These are phyloP conservation scores for Pseudogymnoascus sp. DNA, from an alignment of 2,329 filamentous ascomycete species.

Conservation along the genomic window DNA sequence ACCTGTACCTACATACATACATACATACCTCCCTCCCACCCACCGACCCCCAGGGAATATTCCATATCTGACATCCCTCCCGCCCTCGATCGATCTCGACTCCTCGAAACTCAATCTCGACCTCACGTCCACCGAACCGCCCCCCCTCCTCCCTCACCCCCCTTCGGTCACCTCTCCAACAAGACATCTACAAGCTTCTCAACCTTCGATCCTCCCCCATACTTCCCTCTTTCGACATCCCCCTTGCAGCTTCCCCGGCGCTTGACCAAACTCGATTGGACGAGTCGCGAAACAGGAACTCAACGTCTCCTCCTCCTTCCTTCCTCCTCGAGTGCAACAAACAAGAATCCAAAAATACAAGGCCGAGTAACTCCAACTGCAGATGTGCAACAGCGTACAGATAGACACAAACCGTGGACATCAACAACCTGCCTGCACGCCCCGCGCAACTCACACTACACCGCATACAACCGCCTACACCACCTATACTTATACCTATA, in stretches of 20 bases:
- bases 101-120: not conserved
- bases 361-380: not conserved
- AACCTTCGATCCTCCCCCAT: not conserved
- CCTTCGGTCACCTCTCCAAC: not conserved
- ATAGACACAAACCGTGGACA: not conserved
- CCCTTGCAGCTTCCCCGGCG: not conserved
- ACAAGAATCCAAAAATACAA: not conserved
- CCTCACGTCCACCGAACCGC: not conserved
- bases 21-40: not conserved
- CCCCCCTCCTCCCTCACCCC: not conserved
- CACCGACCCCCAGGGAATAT: not conserved
- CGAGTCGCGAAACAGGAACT: not conserved
- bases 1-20: not conserved
- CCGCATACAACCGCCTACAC: not conserved
- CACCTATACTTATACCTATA: not conserved
- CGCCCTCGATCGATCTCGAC: not conserved
- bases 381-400: not conserved
- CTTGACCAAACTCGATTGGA: not conserved
- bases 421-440: not conserved
- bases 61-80: not conserved
- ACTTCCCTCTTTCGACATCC: not conserved
- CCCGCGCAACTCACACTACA: not conserved
- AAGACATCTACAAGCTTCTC: not conserved
- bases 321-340: not conserved
- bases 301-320: not conserved